These are phyloP conservation scores for Coprinopsis marcescibilis DNA, from an alignment of 768 basidiomycete genomes.

Conservation along the genomic window DNA sequence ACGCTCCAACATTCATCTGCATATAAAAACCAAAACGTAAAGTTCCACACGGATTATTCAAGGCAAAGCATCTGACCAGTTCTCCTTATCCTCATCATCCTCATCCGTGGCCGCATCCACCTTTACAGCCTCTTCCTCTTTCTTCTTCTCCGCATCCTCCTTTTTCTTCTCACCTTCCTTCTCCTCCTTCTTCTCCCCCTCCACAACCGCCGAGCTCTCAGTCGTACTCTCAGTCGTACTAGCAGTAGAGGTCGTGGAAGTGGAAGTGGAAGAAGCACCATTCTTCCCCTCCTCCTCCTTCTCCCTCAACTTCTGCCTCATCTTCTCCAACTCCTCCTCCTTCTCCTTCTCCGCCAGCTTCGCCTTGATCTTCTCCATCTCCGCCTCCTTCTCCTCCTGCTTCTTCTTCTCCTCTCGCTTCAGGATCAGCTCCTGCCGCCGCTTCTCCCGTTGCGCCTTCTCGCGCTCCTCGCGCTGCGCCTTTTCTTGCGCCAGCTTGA, in stretches of 20 bases:
- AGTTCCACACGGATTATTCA: neutral
- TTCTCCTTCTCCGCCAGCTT: slow-evolving; percentile 49
- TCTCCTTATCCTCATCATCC: slow-evolving; percentile 13
- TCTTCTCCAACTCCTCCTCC: slow-evolving; percentile 35
- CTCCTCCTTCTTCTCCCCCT: slow-evolving; percentile 3
- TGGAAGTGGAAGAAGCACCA: no score
- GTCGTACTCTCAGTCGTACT: neutral
- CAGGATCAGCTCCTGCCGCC: slow-evolving; percentile 47
- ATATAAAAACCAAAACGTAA: neutral
- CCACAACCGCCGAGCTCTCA: neutral
- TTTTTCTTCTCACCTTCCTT: slow-evolving; percentile 4
- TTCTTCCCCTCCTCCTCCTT: slow-evolving; percentile 24
- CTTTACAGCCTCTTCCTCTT: neutral
- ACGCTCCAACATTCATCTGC: neutral
- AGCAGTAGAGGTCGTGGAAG: no score
- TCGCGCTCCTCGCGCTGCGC: slow-evolving; percentile 65
- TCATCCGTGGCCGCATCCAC: neutral
- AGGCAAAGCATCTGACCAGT: slow-evolving; percentile 12
- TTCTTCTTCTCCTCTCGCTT: slow-evolving; percentile 58
- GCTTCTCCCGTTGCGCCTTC: slow-evolving; percentile 49
- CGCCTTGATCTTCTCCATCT: slow-evolving; percentile 47
- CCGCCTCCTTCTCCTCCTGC: slow-evolving; percentile 59
- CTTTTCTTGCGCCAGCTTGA: slow-evolving; percentile 67
- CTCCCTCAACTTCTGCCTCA: slow-evolving; percentile 39
- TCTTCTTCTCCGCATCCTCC: slow-evolving; percentile 2